Evolutionary conservation across 2,329 filamentous ascomycete genomes (phyloP).

Genomic region (Fonsecaea multimorphosa): DNA sequence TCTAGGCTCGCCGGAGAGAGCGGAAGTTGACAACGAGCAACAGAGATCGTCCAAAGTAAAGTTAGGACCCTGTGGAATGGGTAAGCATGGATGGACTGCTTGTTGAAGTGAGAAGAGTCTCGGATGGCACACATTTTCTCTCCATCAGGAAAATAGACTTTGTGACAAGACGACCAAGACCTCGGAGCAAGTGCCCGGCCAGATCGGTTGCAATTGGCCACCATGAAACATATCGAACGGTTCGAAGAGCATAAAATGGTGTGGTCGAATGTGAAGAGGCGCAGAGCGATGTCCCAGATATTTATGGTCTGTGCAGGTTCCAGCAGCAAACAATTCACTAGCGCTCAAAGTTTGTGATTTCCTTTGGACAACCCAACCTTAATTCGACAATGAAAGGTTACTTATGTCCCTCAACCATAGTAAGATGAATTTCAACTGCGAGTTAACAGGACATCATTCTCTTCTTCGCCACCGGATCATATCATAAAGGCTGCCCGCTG

Average conservation of each 20-base stretch:
- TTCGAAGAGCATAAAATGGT: not conserved
- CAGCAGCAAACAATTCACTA: not conserved
- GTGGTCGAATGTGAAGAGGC: not conserved
- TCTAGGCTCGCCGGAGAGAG: not conserved
- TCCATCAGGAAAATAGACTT: not conserved
- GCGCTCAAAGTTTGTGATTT: not conserved
- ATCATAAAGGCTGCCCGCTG: not conserved
- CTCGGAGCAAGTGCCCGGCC: not conserved
- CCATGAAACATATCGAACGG: not conserved
- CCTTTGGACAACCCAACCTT: not conserved
- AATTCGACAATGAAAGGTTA: not conserved
- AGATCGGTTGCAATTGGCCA: not conserved
- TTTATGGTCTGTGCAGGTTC: not conserved
- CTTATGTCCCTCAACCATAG: not conserved
- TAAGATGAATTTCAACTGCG: not conserved
- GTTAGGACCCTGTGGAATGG: not conserved
- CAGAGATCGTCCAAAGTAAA: not conserved
- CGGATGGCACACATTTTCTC: not conserved
- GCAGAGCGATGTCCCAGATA: not conserved
- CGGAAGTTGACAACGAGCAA: not conserved
- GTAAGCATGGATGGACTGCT: not conserved
- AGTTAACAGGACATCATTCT: not conserved
- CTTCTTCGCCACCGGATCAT: not conserved
- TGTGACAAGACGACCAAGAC: not conserved
- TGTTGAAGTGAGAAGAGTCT: not conserved